phyloP scores from a whole-genome alignment of 139 green algal genomes.

The Gonium pectorale region DNA sequence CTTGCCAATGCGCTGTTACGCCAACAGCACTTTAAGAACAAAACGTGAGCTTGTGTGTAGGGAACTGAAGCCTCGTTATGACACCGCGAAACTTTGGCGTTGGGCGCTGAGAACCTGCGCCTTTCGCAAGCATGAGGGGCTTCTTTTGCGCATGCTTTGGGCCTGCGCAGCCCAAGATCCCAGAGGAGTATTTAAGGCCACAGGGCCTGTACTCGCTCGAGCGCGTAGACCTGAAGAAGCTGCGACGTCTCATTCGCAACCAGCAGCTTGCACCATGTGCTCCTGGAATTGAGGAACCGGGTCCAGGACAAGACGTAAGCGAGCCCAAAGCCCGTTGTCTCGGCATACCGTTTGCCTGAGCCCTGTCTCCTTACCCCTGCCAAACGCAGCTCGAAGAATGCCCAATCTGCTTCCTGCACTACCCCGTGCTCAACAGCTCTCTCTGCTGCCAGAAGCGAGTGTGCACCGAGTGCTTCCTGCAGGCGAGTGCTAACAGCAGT shows the following conservation, averaged over 20 bases:
- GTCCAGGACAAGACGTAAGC: constrained; percentile 17
- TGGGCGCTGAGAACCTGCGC: background rate
- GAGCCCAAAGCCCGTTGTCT: too few relatives aligned
- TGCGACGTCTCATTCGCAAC: constrained; percentile 46
- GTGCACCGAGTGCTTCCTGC: constrained; percentile 76
- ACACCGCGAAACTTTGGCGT: too few relatives aligned
- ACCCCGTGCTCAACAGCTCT: constrained; percentile 70
- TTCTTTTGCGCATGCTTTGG: constrained; percentile 27
- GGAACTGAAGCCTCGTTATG: too few relatives aligned
- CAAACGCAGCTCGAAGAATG: constrained; percentile 65
- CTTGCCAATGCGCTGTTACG: too few relatives aligned
- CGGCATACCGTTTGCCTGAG: too few relatives aligned
- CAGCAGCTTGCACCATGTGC: constrained; percentile 60
- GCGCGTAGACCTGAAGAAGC: constrained; percentile 56
- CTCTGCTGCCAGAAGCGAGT: constrained; percentile 70
- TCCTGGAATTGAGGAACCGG: constrained; percentile 43
- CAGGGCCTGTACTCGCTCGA: constrained; percentile 39
- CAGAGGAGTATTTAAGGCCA: constrained; percentile 29
- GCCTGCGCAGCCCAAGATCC: constrained; percentile 16
- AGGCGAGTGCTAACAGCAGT: constrained; percentile 55
- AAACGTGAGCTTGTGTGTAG: too few relatives aligned
- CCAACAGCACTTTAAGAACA: too few relatives aligned
- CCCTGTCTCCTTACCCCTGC: too few relatives aligned
- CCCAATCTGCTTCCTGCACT: constrained; percentile 76
- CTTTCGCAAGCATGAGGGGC: constrained; percentile 1